Evolutionary conservation across 1,139 yeast species (phyloP), one percentile per base, ranked within the genome.

Genomic region (Barnettozyma hawaiiensis): DNA sequence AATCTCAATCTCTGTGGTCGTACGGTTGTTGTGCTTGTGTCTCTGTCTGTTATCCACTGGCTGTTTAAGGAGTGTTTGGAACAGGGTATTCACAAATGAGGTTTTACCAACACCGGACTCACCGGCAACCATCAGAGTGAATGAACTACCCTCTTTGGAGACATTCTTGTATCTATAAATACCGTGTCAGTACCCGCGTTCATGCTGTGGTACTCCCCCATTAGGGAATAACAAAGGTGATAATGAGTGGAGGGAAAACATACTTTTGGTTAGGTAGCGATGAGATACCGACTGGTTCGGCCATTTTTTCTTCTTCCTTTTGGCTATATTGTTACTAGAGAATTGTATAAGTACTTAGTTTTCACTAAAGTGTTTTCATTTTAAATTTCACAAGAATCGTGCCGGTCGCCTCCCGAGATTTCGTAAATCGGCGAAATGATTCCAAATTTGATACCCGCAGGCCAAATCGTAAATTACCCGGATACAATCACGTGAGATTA

Each of bases 61-160:
- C 43, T 73, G 71, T 43, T 67, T 67, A 45, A 69, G 50, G 14
- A 63, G 53, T 5, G 90, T 76, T 61, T 83, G 92, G 65, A 92
- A 89, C 46, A 92, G 71, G 5, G 98, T 92, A 72, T 92, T 92
- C 64, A 92, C 74, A 57, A 90, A 92, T 1, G 98, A 92, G 34
- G 97, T 87, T 64, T 92, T 83, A 49, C 97, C 97, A 42, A 89
- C 71, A 6, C 97, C 97, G 45, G 92, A 81, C 66, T 90, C 97
- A 57, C 98, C 98, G 37, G 95, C 94, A 35, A 92, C 83, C 97
- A 92, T 87, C 52, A 92, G 58, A 41, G 97, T 92, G 70, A 90
- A 85, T 20, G 84, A 76, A 46, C 95, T 90, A 35, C 97, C 98
- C 52, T 81, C 75, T 55, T 85, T 84, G 52, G 95, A 84, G 44